These are phyloP conservation scores for Daldinia grandis DNA, from an alignment of 495 filamentous ascomycete genomes.

Conservation along the genomic window DNA sequence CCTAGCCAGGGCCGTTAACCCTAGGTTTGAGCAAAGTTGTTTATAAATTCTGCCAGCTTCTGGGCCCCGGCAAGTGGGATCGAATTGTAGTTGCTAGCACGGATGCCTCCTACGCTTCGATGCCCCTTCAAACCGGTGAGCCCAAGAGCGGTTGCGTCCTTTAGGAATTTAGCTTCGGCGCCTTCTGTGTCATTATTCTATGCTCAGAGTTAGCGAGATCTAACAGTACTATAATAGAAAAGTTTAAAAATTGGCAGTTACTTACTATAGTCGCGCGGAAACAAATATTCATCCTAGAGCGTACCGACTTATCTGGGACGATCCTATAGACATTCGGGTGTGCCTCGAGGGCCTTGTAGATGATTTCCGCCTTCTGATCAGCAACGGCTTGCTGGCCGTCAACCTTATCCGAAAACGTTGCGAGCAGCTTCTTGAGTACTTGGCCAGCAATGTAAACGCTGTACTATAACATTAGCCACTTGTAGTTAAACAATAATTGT, in stretches of 20 bases:
- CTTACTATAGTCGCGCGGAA: conserved; percentile 71
- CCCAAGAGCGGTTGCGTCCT: conserved; percentile 68
- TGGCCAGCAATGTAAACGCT: conserved; percentile 86
- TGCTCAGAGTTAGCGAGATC: conserved; percentile 3
- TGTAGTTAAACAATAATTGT: neutral
- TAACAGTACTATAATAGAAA: neutral
- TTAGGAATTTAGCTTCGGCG: conserved; percentile 78
- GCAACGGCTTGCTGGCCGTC: conserved; percentile 74
- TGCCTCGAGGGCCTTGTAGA: conserved; percentile 80
- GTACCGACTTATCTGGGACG: conserved; percentile 74
- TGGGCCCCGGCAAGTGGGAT: conserved; percentile 65
- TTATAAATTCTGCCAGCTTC: conserved; percentile 66
- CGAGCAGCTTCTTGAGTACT: conserved; percentile 75
- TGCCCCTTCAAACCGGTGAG: conserved; percentile 83
- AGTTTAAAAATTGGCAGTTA: neutral
- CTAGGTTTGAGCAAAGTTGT: conserved; percentile 60
- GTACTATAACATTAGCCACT: neutral
- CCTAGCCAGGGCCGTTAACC: neutral
- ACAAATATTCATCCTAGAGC: conserved; percentile 93
- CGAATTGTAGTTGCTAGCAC: conserved; percentile 72
- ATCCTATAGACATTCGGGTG: conserved; percentile 73
- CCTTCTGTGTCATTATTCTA: conserved; percentile 64
- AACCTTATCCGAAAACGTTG: conserved; percentile 69
- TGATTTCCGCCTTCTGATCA: conserved; percentile 71
- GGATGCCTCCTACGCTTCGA: conserved; percentile 77